phyloP scores from a whole-genome alignment of 352 stramenopile genomes.

The Globisporangium recalcitrans region DNA sequence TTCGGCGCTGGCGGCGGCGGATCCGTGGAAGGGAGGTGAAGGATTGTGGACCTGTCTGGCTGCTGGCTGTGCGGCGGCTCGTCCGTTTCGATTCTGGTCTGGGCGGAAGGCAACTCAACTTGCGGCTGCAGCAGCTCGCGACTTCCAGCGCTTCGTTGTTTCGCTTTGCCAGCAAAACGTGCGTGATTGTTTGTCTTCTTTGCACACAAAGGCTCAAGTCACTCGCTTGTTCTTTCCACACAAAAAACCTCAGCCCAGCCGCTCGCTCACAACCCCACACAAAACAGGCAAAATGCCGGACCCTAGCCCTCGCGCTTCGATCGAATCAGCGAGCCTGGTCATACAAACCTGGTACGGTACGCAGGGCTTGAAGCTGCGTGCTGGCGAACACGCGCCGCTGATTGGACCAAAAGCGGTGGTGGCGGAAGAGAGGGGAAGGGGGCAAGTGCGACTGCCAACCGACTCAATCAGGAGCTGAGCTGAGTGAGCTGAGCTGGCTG shows the following conservation, averaged over 20 bases:
- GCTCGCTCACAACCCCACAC: neutral
- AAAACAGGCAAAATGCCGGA: neutral
- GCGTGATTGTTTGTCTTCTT: no score
- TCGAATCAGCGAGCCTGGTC: neutral
- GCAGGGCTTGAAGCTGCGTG: constrained; percentile 6
- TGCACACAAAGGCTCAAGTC: no score
- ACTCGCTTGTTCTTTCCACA: constrained; percentile 2
- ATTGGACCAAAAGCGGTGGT: neutral
- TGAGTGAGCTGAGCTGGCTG: neutral
- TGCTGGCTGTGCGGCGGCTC: neutral
- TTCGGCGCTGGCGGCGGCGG: neutral
- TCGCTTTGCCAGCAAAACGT: no score
- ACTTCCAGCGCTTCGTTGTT: no score
- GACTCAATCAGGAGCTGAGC: neutral
- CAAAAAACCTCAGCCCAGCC: neutral
- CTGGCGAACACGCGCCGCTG: neutral
- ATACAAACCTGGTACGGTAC: constrained; percentile 2
- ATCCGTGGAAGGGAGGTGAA: neutral
- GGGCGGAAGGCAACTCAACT: neutral
- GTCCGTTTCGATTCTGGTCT: constrained; percentile 11
- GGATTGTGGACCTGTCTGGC: neutral
- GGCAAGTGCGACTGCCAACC: constrained; percentile 6
- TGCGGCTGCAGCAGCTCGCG: neutral
- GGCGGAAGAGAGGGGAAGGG: neutral
- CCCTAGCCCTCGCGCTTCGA: neutral